Evolutionary conservation across 345 rosid genomes (phyloP).

Genomic region (Bretschneidera sinensis): DNA sequence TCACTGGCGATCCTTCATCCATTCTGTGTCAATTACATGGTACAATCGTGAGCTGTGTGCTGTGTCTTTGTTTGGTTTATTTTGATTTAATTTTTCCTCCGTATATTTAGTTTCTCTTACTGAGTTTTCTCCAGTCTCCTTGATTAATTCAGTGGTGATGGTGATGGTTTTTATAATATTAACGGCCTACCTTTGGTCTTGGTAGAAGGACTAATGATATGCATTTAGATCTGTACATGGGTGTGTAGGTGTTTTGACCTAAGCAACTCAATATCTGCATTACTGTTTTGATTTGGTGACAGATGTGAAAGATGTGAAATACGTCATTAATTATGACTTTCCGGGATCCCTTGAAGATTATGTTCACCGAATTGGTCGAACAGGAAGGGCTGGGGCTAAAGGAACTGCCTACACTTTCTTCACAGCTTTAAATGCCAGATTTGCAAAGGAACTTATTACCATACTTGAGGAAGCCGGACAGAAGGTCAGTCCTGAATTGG

Average conservation of each 20-base stretch:
- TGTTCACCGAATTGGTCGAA: conserved; percentile 95
- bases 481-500: conserved; percentile 80
- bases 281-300: conserved; percentile 25
- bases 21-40: too few relatives aligned
- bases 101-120: neutral
- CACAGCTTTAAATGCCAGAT: conserved; percentile 95
- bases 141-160: neutral
- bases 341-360: conserved; percentile 99
- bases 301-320: conserved; percentile 97
- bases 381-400: conserved; percentile 99
- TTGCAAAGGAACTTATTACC: conserved; percentile 81
- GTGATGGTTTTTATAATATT: neutral
- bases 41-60: too few relatives aligned
- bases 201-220: neutral
- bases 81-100: too few relatives aligned
- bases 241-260: neutral
- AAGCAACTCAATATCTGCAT: neutral
- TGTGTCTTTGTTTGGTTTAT: too few relatives aligned
- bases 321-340: conserved; percentile 94
- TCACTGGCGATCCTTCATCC: too few relatives aligned
- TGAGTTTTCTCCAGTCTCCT: neutral
- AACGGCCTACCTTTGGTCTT: neutral
- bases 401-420: conserved; percentile 98
- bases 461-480: conserved; percentile 98
- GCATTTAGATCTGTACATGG: neutral